Base-by-base conservation (phyloP, 139 green algal genomes). In the Pseudopediastrum boryanum region DNA sequence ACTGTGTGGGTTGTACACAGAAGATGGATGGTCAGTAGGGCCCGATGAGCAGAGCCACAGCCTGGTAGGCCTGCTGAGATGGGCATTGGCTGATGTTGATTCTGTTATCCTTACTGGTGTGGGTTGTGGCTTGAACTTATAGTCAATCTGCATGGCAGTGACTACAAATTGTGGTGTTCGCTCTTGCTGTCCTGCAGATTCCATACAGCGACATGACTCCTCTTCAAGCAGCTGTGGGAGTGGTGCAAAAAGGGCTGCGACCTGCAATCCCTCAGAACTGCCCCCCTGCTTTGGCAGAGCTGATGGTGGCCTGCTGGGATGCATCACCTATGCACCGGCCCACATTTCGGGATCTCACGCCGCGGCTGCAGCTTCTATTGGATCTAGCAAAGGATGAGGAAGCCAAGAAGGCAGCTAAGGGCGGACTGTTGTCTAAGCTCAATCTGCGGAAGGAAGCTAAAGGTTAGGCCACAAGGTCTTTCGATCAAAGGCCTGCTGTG, bases 171-270 rank as follows among this genome's bases (percentile, higher is more conserved):
- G 59, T 25, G 43, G 19, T 63, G 35, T 63, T 25, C 12, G 66
- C 16, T 59, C 65, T 38, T 61, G 71, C 44, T 33, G 10, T 5
- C 16, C 25, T 75, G 50, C 82, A 87, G 66, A 90, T 97, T 41
- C 96, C 96, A 23, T 99, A 99, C 86, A 84, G 71, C 62, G 92
- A 96, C 71, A 94, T 98, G 89, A 98, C 95, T 16, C 96, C 96
- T 0, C 86, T 98, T 33, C 89, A 95, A 75, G 93, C 92, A 29
- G 93, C 92, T 29, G 93, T 98, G n/a, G 85, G 93, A 8, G 96
- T 99, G n/a, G 96, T 99, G 51, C 95, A 99, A 84, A 97, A 98
- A 84, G 96, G 95, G 2, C 83, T 98, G 79, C 86, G 95, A n/a
- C 94, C 94, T 2, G 66, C 59, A 27, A 90, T 98, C 19, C 94